Evolutionary conservation across 306 rosid genomes (phyloP).

Genomic region (Purshia tridentata): DNA sequence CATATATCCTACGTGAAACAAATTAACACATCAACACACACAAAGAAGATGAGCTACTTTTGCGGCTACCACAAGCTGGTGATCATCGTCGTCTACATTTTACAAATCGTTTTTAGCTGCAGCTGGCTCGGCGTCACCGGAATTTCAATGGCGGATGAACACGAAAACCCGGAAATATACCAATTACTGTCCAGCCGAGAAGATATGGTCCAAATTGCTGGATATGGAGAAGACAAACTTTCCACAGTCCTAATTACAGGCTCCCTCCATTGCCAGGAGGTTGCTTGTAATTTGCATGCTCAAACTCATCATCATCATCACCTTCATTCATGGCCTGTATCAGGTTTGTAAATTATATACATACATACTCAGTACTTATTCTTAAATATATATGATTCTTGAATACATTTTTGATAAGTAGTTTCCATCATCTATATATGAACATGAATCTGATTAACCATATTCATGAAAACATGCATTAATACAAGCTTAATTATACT

Average conservation of each 20-base stretch:
- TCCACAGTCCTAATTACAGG: conserved; percentile 90
- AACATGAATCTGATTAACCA: too few relatives aligned
- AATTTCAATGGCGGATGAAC: conserved; percentile 1
- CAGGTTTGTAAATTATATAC: conserved; percentile 41
- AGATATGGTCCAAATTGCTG: conserved; percentile 65
- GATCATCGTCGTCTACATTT: conserved; percentile 8
- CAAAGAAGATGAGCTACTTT: conserved; percentile 45
- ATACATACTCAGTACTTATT: background rate
- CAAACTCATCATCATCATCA: conserved; percentile 33
- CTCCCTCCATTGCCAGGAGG: conserved; percentile 61
- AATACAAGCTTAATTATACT: too few relatives aligned
- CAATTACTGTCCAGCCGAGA: conserved; percentile 50
- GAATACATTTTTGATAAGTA: too few relatives aligned
- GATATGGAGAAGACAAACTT: conserved; percentile 89
- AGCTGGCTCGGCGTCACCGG: conserved; percentile 7
- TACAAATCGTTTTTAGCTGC: background rate
- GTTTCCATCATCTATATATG: too few relatives aligned
- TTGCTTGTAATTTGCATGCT: conserved; percentile 26
- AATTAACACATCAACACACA: background rate
- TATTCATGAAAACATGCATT: too few relatives aligned
- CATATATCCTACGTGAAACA: too few relatives aligned
- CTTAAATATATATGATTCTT: background rate
- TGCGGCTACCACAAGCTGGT: conserved; percentile 28
- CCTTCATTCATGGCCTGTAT: conserved; percentile 68
- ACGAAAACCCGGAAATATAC: conserved; percentile 22